Evolutionary conservation across 352 stramenopile genomes (phyloP).

Genomic region (Globisporangium iwayamae): DNA sequence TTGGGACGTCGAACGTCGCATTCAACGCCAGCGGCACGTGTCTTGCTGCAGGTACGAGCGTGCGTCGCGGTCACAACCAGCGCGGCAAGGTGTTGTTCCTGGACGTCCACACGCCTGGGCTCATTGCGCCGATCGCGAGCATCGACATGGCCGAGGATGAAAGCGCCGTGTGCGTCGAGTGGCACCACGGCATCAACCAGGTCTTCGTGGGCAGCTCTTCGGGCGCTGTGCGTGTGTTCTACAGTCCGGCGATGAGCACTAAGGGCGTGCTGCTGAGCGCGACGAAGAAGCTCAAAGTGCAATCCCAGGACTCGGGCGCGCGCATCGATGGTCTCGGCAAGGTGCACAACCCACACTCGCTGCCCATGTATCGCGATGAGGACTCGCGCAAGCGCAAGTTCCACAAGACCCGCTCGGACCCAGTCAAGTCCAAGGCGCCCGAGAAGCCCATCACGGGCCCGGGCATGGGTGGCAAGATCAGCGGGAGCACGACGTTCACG

Average conservation of each 20-base stretch:
- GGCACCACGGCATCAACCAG: conserved; percentile 82
- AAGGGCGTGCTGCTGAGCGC: conserved; percentile 80
- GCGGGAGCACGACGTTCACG: conserved; percentile 78
- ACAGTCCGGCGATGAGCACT: conserved; percentile 62
- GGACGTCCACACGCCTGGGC: conserved; percentile 60
- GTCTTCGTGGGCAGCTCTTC: conserved; percentile 73
- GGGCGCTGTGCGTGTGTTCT: conserved; percentile 62
- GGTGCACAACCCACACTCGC: conserved; percentile 71
- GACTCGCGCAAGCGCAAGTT: conserved; percentile 67
- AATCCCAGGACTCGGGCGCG: conserved; percentile 47
- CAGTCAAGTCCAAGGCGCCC: conserved; percentile 69
- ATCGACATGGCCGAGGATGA: conserved; percentile 78
- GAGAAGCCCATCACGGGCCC: conserved; percentile 73
- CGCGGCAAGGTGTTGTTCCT: conserved; percentile 65
- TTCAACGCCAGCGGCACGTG: conserved; percentile 76
- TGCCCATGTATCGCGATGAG: conserved; percentile 83
- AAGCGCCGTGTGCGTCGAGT: conserved; percentile 81
- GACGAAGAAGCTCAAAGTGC: conserved; percentile 73
- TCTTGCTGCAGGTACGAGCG: conserved; percentile 61
- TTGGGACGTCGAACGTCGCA: conserved; percentile 73
- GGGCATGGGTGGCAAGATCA: conserved; percentile 76
- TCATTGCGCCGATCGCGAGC: conserved; percentile 45
- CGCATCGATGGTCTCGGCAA: conserved; percentile 68
- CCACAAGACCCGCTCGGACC: conserved; percentile 59
- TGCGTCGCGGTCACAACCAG: conserved; percentile 58